These are phyloP conservation scores for Miscanthus sacchariflorus DNA, from an alignment of 202 grass and related monocot genomes.

Conservation along the genomic window DNA sequence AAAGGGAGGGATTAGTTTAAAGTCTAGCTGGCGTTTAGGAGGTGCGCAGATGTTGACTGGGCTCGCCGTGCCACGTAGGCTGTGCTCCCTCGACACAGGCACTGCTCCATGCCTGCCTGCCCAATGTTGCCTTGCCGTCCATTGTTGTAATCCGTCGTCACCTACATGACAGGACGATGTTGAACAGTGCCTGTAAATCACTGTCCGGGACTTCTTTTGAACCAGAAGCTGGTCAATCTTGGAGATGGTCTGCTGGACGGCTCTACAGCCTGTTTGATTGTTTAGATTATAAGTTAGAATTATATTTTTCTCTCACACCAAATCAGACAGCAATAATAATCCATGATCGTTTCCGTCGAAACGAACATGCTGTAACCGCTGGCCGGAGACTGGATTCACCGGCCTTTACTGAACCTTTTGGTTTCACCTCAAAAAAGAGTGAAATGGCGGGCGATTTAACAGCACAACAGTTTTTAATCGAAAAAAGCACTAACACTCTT, in stretches of 20 bases:
- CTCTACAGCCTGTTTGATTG: not conserved
- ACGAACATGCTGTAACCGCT: not conserved
- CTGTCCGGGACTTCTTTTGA: not conserved
- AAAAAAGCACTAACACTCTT: not conserved
- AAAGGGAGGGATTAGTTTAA: not conserved
- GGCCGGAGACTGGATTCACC: not conserved
- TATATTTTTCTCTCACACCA: no score
- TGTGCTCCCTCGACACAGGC: conserved; percentile 18
- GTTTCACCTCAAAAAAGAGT: not conserved
- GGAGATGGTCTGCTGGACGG: not conserved
- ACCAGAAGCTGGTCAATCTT: not conserved
- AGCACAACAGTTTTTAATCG: not conserved
- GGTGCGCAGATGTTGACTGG: conserved; percentile 23
- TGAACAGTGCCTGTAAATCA: not conserved
- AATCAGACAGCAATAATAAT: no score
- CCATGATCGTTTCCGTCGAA: no score
- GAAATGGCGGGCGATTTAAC: not conserved
- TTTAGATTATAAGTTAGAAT: no score
- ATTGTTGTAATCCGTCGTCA: not conserved
- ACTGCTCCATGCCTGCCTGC: not conserved
- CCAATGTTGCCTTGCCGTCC: not conserved
- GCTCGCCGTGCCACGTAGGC: conserved; percentile 30
- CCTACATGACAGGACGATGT: not conserved
- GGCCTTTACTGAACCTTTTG: not conserved
- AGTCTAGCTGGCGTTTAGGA: not conserved